phyloP scores from a whole-genome alignment of 306 rosid species.

The Cucurbita argyrosperma region DNA sequence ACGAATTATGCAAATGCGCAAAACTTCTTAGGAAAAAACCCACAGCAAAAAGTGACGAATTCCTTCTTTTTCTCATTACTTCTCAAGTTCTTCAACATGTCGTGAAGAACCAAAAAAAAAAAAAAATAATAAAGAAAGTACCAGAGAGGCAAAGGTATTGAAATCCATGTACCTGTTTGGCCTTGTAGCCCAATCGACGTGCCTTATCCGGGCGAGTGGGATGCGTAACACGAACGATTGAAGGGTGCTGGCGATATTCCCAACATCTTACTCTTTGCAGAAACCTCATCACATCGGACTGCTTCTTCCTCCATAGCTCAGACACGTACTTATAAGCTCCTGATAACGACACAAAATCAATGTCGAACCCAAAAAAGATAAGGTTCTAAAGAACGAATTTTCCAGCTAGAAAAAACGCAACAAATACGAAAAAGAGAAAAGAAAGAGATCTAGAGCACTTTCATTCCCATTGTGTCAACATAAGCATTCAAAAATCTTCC shows the following conservation, averaged over 20 bases:
- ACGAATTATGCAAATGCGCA: not conserved
- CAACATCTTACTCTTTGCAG: slow-evolving; percentile 87
- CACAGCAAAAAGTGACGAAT: not conserved
- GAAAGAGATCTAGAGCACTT: not conserved
- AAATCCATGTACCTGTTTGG: slow-evolving; percentile 50
- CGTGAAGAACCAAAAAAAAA: not conserved
- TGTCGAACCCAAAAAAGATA: not conserved
- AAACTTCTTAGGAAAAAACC: not conserved
- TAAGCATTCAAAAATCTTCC: not conserved
- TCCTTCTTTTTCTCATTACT: not conserved
- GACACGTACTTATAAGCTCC: slow-evolving; percentile 91
- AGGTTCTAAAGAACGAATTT: not conserved
- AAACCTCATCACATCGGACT: slow-evolving; percentile 80
- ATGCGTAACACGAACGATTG: slow-evolving; percentile 67
- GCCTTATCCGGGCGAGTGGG: slow-evolving; percentile 95
- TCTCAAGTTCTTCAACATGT: too few relatives aligned
- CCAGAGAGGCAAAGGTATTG: too few relatives aligned
- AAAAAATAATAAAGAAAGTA: not conserved
- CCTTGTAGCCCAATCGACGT: slow-evolving; percentile 83
- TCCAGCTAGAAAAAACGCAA: not conserved
- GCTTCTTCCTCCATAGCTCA: slow-evolving; percentile 93
- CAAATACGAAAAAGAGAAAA: not conserved
- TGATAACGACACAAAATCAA: not conserved
- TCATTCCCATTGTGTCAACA: not conserved
- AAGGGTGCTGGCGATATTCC: slow-evolving; percentile 87